Percentiles rank a stretch among this genome's conserved stretches.
These are phyloP conservation scores for Colletotrichum simmondsii DNA, from an alignment of 2,329 filamentous ascomycete species.

Conservation along the genomic window DNA sequence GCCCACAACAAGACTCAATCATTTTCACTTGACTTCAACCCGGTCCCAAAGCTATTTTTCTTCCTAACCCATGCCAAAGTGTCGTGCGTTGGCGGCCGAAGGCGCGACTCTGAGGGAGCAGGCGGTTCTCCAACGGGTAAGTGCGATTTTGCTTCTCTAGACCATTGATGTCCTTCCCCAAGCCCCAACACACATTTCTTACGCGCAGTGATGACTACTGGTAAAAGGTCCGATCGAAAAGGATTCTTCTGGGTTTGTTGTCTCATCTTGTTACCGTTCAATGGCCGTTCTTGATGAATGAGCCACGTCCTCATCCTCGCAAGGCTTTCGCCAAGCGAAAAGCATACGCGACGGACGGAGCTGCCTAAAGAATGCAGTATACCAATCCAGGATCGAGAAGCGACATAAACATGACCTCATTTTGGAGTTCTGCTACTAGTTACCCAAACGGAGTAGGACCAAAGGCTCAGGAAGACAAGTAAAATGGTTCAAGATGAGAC, in stretches of 20 bases:
- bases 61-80: constrained; percentile 20
- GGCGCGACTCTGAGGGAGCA: constrained; percentile 18
- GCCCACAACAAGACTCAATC: neutral
- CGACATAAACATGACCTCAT: constrained; percentile 48
- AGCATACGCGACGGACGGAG: constrained; percentile 1
- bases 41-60: neutral
- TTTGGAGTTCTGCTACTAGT: constrained; percentile 62
- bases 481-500: constrained; percentile 32
- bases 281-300: constrained; percentile 37
- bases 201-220: constrained; percentile 64
- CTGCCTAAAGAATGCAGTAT: neutral
- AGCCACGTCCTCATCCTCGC: constrained; percentile 23
- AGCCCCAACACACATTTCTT: neutral
- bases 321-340: constrained; percentile 1
- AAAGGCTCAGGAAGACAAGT: constrained; percentile 70
- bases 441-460: constrained; percentile 59
- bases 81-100: constrained; percentile 7
- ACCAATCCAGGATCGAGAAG: neutral
- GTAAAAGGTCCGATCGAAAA: constrained; percentile 73
- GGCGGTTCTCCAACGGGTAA: constrained; percentile 1
- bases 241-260: constrained; percentile 58
- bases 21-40: neutral
- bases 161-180: neutral
- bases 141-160: neutral
- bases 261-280: constrained; percentile 33